A percentile compares a stretch with the other conserved stretches of the same genome.
Evolutionary conservation across 805 yeast genomes (phyloP).

Genomic region (Candida rishiriensis): DNA sequence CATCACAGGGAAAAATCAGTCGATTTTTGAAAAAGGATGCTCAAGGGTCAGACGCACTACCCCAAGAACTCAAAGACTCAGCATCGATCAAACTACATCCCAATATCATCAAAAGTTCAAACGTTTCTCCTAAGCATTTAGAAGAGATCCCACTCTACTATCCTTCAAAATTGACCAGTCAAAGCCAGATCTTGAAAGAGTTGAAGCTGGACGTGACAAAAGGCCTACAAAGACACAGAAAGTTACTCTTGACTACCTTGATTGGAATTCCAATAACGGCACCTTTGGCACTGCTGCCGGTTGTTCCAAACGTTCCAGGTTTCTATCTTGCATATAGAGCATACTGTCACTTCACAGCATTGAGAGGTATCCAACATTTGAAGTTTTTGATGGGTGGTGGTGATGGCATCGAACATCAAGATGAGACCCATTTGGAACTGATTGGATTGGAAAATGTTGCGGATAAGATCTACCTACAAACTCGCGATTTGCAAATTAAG

Average conservation of each 20-base stretch:
- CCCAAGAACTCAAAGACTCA: conserved; percentile 9
- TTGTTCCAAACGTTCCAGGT: conserved; percentile 91
- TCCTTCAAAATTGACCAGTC: conserved; percentile 37
- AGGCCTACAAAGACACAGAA: conserved; percentile 51
- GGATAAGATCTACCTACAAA: conserved; percentile 22
- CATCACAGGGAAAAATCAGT: conserved; percentile 58
- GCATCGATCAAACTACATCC: conserved; percentile 7
- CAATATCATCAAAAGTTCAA: conserved; percentile 1
- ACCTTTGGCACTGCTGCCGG: conserved; percentile 77
- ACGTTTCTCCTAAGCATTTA: conserved; percentile 24
- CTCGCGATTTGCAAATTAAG: conserved; percentile 16
- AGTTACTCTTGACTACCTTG: conserved; percentile 48
- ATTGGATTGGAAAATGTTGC: conserved; percentile 30
- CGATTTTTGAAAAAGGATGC: conserved; percentile 38
- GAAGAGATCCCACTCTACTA: conserved; percentile 42
- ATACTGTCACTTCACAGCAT: conserved; percentile 81
- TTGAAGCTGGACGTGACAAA: conserved; percentile 37
- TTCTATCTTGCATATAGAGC: conserved; percentile 76
- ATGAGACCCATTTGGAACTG: conserved; percentile 31
- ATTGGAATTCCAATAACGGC: conserved; percentile 69
- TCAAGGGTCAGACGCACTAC: conserved; percentile 11
- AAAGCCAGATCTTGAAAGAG: conserved; percentile 31
- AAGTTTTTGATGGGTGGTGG: conserved; percentile 43
- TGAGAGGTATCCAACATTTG: conserved; percentile 68
- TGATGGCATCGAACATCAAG: background rate